Evolutionary conservation across 2,329 filamentous ascomycete genomes (phyloP).

Genomic region (Aciculosporium take): DNA sequence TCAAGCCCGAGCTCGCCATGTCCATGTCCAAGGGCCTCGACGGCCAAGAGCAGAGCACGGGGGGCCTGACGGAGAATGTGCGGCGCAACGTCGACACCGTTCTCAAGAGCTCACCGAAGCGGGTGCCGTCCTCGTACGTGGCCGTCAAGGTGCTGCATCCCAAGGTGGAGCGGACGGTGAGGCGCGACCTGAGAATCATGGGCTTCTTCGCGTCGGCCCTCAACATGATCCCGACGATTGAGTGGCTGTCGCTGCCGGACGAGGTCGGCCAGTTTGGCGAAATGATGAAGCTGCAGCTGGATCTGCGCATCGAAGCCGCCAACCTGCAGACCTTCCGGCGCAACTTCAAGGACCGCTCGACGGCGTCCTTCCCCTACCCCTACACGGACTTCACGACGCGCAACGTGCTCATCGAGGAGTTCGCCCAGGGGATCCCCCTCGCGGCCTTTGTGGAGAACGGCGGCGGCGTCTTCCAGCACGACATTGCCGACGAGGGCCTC

Average conservation of each 20-base stretch:
- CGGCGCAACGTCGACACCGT: slow-evolving; percentile 71
- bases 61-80: slow-evolving; percentile 54
- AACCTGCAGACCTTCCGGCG: slow-evolving; percentile 80
- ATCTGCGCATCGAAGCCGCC: slow-evolving; percentile 84
- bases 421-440: slow-evolving; percentile 84
- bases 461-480: slow-evolving; percentile 81
- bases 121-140: slow-evolving; percentile 82
- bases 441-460: slow-evolving; percentile 83
- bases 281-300: slow-evolving; percentile 97
- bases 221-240: slow-evolving; percentile 81
- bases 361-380: slow-evolving; percentile 93
- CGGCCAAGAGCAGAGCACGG: slow-evolving; percentile 23
- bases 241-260: slow-evolving; percentile 92
- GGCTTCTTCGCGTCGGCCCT: slow-evolving; percentile 72
- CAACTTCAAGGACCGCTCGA: slow-evolving; percentile 78
- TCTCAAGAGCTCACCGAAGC: slow-evolving; percentile 71
- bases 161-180: slow-evolving; percentile 73
- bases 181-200: slow-evolving; percentile 92
- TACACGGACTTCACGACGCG: slow-evolving; percentile 87
- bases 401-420: slow-evolving; percentile 87
- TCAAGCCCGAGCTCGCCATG: slow-evolving; percentile 63
- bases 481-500: slow-evolving; percentile 87
- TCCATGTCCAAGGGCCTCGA: slow-evolving; percentile 45
- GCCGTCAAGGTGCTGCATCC: slow-evolving; percentile 95
- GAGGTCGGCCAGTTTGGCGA: slow-evolving; percentile 89